Evolutionary conservation across 2,329 filamentous ascomycete genomes (phyloP).

Genomic region (Verticillium dahliae): DNA sequence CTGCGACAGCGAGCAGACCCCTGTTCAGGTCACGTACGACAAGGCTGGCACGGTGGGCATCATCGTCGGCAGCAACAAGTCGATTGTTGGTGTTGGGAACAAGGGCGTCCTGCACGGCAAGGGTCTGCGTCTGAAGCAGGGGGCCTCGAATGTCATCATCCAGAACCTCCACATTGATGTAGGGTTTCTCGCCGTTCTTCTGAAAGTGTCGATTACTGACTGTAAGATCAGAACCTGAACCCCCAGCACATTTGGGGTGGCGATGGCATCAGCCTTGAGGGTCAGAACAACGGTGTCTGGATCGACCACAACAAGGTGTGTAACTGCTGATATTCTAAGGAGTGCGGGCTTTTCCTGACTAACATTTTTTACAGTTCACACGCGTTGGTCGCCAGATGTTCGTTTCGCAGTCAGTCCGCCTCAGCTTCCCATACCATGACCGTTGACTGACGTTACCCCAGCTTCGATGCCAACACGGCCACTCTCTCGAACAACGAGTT

Average conservation of each 20-base stretch:
- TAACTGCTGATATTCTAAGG: neutral
- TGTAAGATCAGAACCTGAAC: constrained; percentile 29
- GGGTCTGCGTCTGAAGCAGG: constrained; percentile 26
- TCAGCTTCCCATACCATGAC: neutral
- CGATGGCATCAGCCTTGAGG: constrained; percentile 24
- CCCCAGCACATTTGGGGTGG: constrained; percentile 29
- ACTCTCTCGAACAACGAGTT: constrained; percentile 41
- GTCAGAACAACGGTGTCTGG: constrained; percentile 22
- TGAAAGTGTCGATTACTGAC: constrained; percentile 30
- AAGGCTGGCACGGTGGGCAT: constrained; percentile 23
- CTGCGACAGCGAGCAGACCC: constrained; percentile 12
- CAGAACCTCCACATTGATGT: constrained; percentile 23
- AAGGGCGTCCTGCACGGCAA: constrained; percentile 32
- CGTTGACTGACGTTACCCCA: neutral
- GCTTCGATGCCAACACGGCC: constrained; percentile 19
- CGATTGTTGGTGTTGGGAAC: constrained; percentile 28
- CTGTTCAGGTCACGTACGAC: constrained; percentile 20
- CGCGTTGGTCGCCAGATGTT: constrained; percentile 37
- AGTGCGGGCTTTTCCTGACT: neutral
- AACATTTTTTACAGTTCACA: constrained; percentile 13
- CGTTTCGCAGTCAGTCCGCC: constrained; percentile 15
- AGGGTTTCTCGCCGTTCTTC: constrained; percentile 5
- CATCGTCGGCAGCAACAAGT: constrained; percentile 31
- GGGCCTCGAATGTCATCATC: constrained; percentile 33
- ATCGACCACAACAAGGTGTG: constrained; percentile 28